Percentiles rank a stretch among this genome's conserved stretches.
These are phyloP conservation scores for Pleomassaria siparia DNA, from an alignment of 2,329 filamentous ascomycete species.

Conservation along the genomic window DNA sequence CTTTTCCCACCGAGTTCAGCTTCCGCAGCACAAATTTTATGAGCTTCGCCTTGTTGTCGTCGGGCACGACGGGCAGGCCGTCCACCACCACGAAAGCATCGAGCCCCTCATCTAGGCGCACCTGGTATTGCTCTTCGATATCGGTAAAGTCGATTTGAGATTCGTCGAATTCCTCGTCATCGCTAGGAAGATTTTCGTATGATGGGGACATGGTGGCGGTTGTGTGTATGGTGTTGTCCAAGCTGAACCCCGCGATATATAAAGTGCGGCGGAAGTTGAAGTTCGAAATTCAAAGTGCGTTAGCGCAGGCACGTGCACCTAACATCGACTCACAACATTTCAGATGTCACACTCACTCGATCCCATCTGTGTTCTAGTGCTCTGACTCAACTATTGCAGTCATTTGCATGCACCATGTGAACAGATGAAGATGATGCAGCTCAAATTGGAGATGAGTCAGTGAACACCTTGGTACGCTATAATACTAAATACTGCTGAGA, in stretches of 20 bases:
- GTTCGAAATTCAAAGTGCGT: slow-evolving; percentile 31
- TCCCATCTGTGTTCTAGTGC: too few species aligned
- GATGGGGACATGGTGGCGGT: slow-evolving; percentile 78
- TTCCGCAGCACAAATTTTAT: slow-evolving; percentile 96
- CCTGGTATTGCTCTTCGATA: slow-evolving; percentile 90
- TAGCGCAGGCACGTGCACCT: slow-evolving; percentile 10
- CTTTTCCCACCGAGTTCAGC: slow-evolving; percentile 80
- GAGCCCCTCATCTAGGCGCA: slow-evolving; percentile 91
- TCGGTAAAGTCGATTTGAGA: slow-evolving; percentile 95
- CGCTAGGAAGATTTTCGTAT: slow-evolving; percentile 82
- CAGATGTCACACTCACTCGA: neutral
- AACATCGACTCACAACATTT: neutral
- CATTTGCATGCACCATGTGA: too few species aligned
- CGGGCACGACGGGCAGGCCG: slow-evolving; percentile 84
- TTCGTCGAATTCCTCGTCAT: slow-evolving; percentile 90
- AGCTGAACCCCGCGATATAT: slow-evolving; percentile 18
- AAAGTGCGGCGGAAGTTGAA: too few species aligned
- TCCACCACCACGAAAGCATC: slow-evolving; percentile 97
- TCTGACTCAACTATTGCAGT: too few species aligned
- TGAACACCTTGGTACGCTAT: too few species aligned
- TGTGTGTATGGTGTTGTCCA: slow-evolving; percentile 16
- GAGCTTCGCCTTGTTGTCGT: slow-evolving; percentile 90
- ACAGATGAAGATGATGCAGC: too few species aligned
- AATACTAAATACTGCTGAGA: too few species aligned
- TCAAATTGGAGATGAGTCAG: too few species aligned